These are phyloP conservation scores for Exophiala bonariae DNA, from an alignment of 2,329 filamentous ascomycete species.

Conservation along the genomic window DNA sequence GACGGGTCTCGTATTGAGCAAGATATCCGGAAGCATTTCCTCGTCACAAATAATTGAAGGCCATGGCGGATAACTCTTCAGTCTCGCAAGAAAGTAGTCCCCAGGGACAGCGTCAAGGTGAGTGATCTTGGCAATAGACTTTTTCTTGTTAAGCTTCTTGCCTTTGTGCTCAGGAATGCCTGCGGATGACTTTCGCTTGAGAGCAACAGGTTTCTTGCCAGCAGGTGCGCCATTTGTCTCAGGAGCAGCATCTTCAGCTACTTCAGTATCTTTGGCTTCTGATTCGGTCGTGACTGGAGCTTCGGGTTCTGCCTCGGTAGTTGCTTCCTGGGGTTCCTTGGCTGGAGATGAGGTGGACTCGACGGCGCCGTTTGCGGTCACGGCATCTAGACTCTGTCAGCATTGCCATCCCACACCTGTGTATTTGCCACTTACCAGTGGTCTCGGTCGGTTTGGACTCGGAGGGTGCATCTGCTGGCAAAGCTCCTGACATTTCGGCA, in stretches of 20 bases:
- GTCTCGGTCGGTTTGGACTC: conserved; percentile 32
- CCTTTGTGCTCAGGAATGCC: conserved; percentile 66
- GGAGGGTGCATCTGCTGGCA: conserved; percentile 39
- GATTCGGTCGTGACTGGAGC: conserved; percentile 19
- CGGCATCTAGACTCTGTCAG: conserved; percentile 25
- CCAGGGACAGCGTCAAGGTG: conserved; percentile 83
- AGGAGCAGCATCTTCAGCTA: conserved; percentile 32
- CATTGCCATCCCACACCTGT: background rate
- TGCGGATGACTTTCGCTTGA: conserved; percentile 70
- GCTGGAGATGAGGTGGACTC: conserved; percentile 28
- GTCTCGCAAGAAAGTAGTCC: conserved; percentile 86
- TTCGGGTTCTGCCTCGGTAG: conserved; percentile 29
- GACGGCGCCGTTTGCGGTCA: conserved; percentile 26
- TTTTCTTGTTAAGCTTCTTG: conserved; percentile 85
- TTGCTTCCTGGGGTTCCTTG: conserved; percentile 32
- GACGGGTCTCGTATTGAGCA: conserved; percentile 78
- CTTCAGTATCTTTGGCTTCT: conserved; percentile 8
- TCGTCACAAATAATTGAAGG: conserved; percentile 93
- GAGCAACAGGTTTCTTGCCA: conserved; percentile 51
- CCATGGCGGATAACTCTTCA: conserved; percentile 95
- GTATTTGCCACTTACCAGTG: conserved; percentile 25
- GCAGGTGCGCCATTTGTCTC: conserved; percentile 53
- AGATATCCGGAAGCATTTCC: conserved; percentile 79
- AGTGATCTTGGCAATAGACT: conserved; percentile 69
- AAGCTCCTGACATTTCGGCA: conserved; percentile 26